Conservation (phyloP, 371 early-diverging fungal species). For the Zancudomyces culisetae region DNA sequence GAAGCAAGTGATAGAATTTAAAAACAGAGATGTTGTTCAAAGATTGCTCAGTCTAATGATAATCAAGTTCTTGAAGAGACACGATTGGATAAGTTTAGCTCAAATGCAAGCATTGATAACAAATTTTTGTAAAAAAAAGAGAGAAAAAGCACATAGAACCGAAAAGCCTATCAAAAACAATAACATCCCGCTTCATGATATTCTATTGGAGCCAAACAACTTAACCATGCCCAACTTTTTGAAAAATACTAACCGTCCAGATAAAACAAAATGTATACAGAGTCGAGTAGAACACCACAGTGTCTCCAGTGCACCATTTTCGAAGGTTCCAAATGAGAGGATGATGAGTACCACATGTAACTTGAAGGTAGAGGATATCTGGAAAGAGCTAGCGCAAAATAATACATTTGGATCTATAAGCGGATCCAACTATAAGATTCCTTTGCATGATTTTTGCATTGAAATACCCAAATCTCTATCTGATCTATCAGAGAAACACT, state of each 20-base stretch:
- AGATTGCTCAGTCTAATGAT: background rate
- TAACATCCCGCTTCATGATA: too few species aligned
- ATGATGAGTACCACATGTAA: background rate
- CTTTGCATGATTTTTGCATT: background rate
- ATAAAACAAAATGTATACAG: background rate
- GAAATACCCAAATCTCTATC: background rate
- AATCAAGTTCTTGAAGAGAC: conserved; percentile 2
- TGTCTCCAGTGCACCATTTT: background rate
- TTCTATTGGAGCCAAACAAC: background rate
- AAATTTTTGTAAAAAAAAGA: background rate
- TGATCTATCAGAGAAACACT: background rate
- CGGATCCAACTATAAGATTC: too few species aligned
- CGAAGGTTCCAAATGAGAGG: background rate
- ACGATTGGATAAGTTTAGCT: background rate
- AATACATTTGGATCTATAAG: background rate
- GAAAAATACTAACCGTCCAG: background rate
- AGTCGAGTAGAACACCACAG: background rate
- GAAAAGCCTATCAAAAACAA: too few species aligned
- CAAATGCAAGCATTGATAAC: too few species aligned
- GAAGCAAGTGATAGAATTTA: background rate
- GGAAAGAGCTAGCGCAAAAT: background rate
- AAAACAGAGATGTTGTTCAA: background rate
- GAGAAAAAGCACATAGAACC: background rate
- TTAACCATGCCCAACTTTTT: background rate
- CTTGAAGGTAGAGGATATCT: background rate